Evolutionary conservation across 139 green algal species (phyloP), one percentile per base, ranked within the genome.

Genomic region (Bryopsis sp.): DNA sequence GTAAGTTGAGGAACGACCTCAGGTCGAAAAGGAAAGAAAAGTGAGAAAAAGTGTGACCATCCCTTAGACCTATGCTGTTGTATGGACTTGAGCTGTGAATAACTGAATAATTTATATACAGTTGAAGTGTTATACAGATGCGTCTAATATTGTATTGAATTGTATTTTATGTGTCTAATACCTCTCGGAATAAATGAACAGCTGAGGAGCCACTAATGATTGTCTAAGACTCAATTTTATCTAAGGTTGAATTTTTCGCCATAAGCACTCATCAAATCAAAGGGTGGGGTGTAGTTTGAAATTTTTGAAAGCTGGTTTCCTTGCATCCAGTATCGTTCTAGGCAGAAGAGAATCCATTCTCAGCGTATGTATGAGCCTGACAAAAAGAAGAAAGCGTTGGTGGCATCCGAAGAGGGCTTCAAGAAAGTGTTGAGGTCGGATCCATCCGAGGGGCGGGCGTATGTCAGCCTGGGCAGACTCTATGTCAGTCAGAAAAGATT

Each of bases 391-490:
- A 62, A 75, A 24, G 35, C 85, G 58, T 50, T 81, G 38, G 57
- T 66, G 11, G 67, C 82, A 22, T 71, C 78, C 26, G 91, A 96
- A 72, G 72, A 38, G 0, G 64, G 64, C 3, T 71, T 92, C 60
- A 74, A 81, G 37, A 43, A 74, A 3, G 87, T 84, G 48, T 58
- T 95, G 15, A 73, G 38, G 1, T 70, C 90, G 48, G 86, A 95
- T 64, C 69, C 89, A 6, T 78, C 77, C 35, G 94, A 99, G 54
- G 78, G 82, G 0, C 84, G 94, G n/a, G 65, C 84, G 5, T 98
- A 99, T 64, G 91, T 97, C 5, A 76, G 77, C 31, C 84, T 99
- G 37, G 94, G 88, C 28, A 92, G 93, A 73, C 60, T 94, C 35
- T 66, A 90, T 3, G 47, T 92, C 71, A 68, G 81, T 70, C 75